Base-by-base conservation (phyloP, 768 basidiomycete genomes). In the Lentinula edodes region DNA sequence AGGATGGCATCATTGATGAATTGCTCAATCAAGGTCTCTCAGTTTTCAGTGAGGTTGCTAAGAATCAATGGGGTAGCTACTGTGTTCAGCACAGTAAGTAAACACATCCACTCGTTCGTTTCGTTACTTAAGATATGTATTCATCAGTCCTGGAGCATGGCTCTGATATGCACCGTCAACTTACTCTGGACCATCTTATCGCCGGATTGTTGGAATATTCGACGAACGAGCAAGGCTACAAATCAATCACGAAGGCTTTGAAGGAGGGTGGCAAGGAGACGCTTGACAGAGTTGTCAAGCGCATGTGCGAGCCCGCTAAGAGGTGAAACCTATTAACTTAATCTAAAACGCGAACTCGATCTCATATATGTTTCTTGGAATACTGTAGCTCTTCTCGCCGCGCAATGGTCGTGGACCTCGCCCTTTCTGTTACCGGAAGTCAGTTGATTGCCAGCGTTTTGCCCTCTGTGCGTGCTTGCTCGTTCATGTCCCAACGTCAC, bases 41-140 rank as follows among this genome's bases (percentile, higher is more conserved):
- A 0, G 78, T 89, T 28, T 93, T 93, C 64, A 79, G 82, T 20
- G 89, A 92, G 65, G 90, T 93, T 16, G 79, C 88, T 18, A 92
- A 90, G 76, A 94, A 85, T 63, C 91, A 93, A 69, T 94, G 91
- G 91, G 92, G 92, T 10, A 88, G 90, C 1, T 93, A 92, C 66
- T 93, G 91, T 70, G 80, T 93, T 32, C 90, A 92, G 66, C 91
- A 92, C 61, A 91, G 91, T 92, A 65, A 60, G 90, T 73, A 9
- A 60, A 43, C 16, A 35, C 62, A 36, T 28, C 38, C 23, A 57
- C 6, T 52, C 13, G 32, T 58, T 35, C 39, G 18, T 7, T n/a
- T 43, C 46, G 28, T 61, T 57, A 18, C 16, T 32, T 28, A 13
- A 28, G 28, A 28, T 38, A 35, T 56, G 15, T 5, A 34, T 32